A percentile compares a stretch with the other conserved stretches of the same genome.
phyloP scores from a whole-genome alignment of 176 grass and related monocot genomes.

The Aegilops tauschii region DNA sequence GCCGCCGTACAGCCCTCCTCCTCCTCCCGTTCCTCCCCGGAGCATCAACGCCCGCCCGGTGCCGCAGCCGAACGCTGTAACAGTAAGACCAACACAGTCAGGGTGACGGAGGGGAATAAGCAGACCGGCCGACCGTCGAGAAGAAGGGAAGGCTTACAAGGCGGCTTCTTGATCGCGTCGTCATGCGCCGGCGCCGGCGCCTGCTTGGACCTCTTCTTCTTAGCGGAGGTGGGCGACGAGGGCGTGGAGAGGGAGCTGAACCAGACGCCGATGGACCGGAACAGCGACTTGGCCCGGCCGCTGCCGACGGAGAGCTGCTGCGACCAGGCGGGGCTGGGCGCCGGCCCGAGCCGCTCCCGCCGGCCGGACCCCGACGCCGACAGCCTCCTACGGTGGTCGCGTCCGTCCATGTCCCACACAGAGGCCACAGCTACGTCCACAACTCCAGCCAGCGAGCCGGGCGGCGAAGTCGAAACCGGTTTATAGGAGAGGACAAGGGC shows the following conservation, averaged over 20 bases:
- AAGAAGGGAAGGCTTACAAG: constrained; percentile 15
- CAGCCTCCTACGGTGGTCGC: constrained; percentile 22
- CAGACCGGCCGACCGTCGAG: not conserved
- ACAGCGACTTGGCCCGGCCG: constrained; percentile 15
- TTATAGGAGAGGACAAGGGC: not conserved
- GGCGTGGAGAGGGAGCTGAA: constrained; percentile 36
- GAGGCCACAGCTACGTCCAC: not conserved
- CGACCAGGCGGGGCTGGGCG: constrained; percentile 33
- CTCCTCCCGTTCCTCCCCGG: not conserved
- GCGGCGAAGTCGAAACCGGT: not conserved
- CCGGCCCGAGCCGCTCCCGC: constrained; percentile 1
- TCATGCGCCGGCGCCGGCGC: not conserved
- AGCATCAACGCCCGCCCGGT: constrained; percentile 7
- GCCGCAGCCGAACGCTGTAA: not conserved
- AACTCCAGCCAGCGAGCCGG: not conserved
- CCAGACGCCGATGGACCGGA: constrained; percentile 49
- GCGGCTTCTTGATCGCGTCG: constrained; percentile 33
- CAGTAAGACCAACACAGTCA: not conserved
- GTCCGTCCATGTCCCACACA: constrained; percentile 11
- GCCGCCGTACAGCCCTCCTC: constrained; percentile 20
- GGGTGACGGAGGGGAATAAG: not conserved
- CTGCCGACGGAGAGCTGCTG: constrained; percentile 33
- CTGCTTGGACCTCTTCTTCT: not conserved
- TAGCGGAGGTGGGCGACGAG: not conserved
- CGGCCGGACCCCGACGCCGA: constrained; percentile 12